A percentile compares a stretch with the other conserved stretches of the same genome.
These are phyloP conservation scores for Tetraselmis chui DNA, from an alignment of 139 green algal species.

Conservation along the genomic window DNA sequence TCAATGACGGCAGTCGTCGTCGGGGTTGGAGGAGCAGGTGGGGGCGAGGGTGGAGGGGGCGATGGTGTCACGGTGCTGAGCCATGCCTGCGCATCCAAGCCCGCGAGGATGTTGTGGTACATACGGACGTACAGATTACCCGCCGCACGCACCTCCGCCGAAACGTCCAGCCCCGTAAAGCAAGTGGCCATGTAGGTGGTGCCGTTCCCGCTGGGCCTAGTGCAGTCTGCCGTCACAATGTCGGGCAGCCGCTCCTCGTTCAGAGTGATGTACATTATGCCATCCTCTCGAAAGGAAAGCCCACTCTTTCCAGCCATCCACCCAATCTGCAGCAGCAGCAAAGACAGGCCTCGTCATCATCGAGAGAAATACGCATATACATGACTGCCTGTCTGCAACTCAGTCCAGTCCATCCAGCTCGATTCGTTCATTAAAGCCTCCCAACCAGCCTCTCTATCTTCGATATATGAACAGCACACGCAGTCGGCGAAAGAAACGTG, in stretches of 20 bases:
- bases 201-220: not conserved
- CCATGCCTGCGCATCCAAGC: not conserved
- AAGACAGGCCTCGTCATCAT: too few species aligned
- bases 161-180: not conserved
- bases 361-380: too few species aligned
- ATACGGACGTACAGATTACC: not conserved
- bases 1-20: too few species aligned
- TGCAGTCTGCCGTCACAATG: not conserved
- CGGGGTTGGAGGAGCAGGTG: not conserved
- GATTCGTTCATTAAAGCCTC: too few species aligned
- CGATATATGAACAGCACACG: too few species aligned
- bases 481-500: too few species aligned
- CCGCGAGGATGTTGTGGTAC: not conserved
- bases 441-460: too few species aligned
- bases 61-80: not conserved
- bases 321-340: not conserved
- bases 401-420: too few species aligned
- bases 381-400: too few species aligned
- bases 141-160: not conserved
- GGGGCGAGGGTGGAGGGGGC: too few species aligned
- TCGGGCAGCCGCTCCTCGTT: not conserved
- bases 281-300: not conserved
- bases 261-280: not conserved
- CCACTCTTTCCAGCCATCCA: not conserved
- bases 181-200: not conserved